Conservation (phyloP, 2,329 filamentous ascomycete species). For the Fusarium sublunatum region DNA sequence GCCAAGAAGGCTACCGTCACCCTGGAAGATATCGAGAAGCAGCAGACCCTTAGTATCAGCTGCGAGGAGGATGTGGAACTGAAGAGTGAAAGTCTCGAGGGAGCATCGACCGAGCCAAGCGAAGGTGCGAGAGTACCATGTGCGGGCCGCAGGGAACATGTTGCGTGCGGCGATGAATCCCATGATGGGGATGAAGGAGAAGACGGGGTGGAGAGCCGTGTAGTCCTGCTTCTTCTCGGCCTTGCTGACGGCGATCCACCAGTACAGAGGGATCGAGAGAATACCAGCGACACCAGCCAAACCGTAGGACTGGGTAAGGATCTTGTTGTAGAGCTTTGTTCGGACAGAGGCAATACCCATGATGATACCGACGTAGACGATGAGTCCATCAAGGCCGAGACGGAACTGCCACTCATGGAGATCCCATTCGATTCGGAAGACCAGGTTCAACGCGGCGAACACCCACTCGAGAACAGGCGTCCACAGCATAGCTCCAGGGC, state of each 20-base stretch:
- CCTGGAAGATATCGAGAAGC: constrained; percentile 35
- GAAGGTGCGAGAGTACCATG: constrained; percentile 53
- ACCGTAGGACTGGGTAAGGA: constrained; percentile 35
- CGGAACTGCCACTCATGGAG: constrained; percentile 61
- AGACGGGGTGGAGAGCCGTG: constrained; percentile 62
- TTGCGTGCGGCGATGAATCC: constrained; percentile 65
- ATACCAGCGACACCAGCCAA: constrained; percentile 30
- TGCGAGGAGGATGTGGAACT: constrained; percentile 71
- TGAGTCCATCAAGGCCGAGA: constrained; percentile 63
- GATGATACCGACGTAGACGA: constrained; percentile 68
- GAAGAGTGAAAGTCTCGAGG: constrained; percentile 69
- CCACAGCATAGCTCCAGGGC: constrained; percentile 46
- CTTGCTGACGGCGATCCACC: constrained; percentile 47
- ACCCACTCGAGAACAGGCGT: constrained; percentile 38
- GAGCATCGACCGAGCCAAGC: constrained; percentile 67
- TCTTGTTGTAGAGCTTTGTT: constrained; percentile 33
- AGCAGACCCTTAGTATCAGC: constrained; percentile 64
- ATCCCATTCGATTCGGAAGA: constrained; percentile 62
- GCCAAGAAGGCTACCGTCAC: constrained; percentile 34
- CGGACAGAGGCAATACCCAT: constrained; percentile 46
- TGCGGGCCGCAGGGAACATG: constrained; percentile 28
- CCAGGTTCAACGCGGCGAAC: constrained; percentile 48
- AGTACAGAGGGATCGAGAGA: constrained; percentile 46
- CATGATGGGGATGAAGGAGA: constrained; percentile 66
- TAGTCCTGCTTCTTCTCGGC: constrained; percentile 51